phyloP scores from a whole-genome alignment of 129 eudicot species.

The Flaveria linearis region DNA sequence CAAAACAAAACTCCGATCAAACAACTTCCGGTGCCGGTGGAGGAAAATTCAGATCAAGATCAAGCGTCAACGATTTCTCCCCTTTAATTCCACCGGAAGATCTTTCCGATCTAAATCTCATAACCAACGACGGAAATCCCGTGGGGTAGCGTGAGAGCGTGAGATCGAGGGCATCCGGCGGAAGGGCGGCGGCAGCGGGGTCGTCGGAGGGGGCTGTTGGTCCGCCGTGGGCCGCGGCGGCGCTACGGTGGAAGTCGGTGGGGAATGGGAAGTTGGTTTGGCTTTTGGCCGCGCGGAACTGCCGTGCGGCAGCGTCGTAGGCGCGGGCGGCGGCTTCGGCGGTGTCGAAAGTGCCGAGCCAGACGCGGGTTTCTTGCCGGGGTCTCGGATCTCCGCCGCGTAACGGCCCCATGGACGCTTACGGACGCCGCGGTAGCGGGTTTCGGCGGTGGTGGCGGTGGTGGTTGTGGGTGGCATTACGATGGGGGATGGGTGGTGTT shows the following conservation, averaged over 20 bases:
- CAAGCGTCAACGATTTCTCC: conserved; percentile 23
- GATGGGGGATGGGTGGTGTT: neutral
- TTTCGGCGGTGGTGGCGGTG: conserved; percentile 16
- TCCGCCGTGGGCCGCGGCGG: no score
- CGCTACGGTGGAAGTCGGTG: neutral
- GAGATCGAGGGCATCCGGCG: conserved; percentile 47
- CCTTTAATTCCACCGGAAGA: neutral
- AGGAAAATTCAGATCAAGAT: conserved; percentile 56
- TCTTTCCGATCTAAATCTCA: conserved; percentile 26
- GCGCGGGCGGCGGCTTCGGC: conserved; percentile 51
- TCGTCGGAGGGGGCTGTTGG: neutral
- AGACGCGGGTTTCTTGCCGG: conserved; percentile 36
- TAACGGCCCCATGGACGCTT: conserved; percentile 38
- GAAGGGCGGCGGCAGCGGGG: conserved; percentile 26
- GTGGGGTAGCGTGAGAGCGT: conserved; percentile 31
- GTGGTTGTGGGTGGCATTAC: conserved; percentile 9
- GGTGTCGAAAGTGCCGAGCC: conserved; percentile 48
- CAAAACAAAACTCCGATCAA: conserved; percentile 1
- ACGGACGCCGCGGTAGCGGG: conserved; percentile 33
- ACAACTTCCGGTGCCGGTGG: conserved; percentile 52
- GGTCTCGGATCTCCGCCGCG: conserved; percentile 43
- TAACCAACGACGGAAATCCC: conserved; percentile 22
- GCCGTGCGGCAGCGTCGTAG: conserved; percentile 57
- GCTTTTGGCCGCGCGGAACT: conserved; percentile 53
- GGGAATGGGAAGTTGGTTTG: conserved; percentile 43